A percentile compares a stretch with the other conserved stretches of the same genome.
phyloP scores from a whole-genome alignment of 225 moss, liverwort and hornwort species.

The Marchantia polymorpha region DNA sequence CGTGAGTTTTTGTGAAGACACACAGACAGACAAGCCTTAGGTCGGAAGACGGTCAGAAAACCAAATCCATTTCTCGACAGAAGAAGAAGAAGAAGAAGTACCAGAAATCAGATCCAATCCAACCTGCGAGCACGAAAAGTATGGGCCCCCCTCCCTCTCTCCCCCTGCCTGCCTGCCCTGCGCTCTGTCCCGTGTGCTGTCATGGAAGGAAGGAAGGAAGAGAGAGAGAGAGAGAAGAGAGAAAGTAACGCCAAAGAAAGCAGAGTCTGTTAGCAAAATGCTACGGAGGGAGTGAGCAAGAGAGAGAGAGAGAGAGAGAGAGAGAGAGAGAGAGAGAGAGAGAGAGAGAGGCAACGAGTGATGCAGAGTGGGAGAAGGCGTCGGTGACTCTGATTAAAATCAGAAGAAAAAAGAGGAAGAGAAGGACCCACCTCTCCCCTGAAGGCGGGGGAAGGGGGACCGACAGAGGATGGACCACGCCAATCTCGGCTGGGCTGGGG shows the following conservation, averaged over 20 bases:
- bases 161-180: too few species aligned
- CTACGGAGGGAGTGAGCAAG: not conserved
- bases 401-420: not conserved
- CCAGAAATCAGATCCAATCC: too few species aligned
- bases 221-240: not conserved
- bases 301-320: not conserved
- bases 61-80: too few species aligned
- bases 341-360: not conserved
- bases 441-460: not conserved
- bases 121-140: too few species aligned
- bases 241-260: constrained; percentile 1
- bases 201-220: too few species aligned
- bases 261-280: not conserved
- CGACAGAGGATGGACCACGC: not conserved
- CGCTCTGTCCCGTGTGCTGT: too few species aligned
- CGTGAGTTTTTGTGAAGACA: too few species aligned
- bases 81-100: too few species aligned
- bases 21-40: too few species aligned
- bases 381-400: not conserved
- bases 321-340: not conserved
- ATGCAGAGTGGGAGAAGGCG: not conserved
- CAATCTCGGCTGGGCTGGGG: not conserved
- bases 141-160: too few species aligned
- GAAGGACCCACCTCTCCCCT: not conserved
- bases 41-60: too few species aligned